Evolutionary conservation across 306 rosid species (phyloP).

Genomic region (Oemleria cerasiformis): DNA sequence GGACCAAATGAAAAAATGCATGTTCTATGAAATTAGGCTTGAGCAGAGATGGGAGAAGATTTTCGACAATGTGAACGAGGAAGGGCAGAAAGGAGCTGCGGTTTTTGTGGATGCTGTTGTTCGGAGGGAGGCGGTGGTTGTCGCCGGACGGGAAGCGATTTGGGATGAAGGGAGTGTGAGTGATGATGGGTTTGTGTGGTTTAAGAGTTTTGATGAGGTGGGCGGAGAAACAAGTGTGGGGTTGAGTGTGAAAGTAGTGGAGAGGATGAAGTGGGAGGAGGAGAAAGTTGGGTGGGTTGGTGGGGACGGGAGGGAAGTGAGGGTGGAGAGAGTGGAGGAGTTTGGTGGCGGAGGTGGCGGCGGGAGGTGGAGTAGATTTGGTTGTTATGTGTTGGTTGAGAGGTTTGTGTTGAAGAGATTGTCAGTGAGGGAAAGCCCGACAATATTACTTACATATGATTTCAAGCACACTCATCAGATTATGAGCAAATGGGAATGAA

Average conservation of each 20-base stretch:
- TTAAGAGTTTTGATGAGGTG: conserved; percentile 24
- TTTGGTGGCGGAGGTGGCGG: conserved; percentile 31
- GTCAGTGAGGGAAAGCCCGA: conserved; percentile 29
- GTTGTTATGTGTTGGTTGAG: conserved; percentile 46
- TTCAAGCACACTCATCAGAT: conserved; percentile 45
- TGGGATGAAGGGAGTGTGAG: conserved; percentile 11
- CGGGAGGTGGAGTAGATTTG: conserved; percentile 48
- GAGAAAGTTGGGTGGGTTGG: conserved; percentile 34
- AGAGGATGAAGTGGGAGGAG: conserved; percentile 58
- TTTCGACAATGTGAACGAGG: conserved; percentile 27
- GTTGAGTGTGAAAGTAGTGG: conserved; percentile 44
- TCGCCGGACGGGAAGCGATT: conserved; percentile 32
- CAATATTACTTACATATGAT: conserved; percentile 33
- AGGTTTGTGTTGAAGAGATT: conserved; percentile 44
- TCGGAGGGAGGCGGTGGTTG: conserved; percentile 35
- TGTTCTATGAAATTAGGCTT: conserved; percentile 56
- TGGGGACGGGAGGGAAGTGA: conserved; percentile 34
- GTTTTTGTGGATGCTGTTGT: conserved; percentile 42
- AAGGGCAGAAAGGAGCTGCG: neutral
- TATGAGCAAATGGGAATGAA: neutral
- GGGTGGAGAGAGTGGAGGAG: conserved; percentile 44
- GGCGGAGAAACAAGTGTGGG: conserved; percentile 43
- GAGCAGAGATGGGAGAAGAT: conserved; percentile 62
- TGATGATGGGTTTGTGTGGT: conserved; percentile 40
- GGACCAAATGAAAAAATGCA: conserved; percentile 41